These are phyloP conservation scores for Penicillium fuscoglaucum DNA, from an alignment of 2,329 filamentous ascomycete genomes.

Conservation along the genomic window DNA sequence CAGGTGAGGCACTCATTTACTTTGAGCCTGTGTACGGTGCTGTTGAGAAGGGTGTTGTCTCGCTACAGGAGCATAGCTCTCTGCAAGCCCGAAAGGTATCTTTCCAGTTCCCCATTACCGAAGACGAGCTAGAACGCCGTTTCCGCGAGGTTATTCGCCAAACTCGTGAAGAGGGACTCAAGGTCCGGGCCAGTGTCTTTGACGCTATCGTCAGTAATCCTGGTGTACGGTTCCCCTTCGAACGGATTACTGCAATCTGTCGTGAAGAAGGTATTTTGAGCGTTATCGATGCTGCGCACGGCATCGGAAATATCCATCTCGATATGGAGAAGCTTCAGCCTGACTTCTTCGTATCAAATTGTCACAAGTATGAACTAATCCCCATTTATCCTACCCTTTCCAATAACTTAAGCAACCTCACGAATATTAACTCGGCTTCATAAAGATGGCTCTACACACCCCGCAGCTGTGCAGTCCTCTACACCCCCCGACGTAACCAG, in stretches of 20 bases:
- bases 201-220: conserved; percentile 80
- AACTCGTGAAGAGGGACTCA: conserved; percentile 59
- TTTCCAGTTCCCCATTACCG: conserved; percentile 68
- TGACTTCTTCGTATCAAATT: conserved; percentile 86
- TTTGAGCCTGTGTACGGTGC: conserved; percentile 78
- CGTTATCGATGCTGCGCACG: conserved; percentile 81
- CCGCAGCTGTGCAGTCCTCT: conserved; percentile 75
- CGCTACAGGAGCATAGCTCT: conserved; percentile 66
- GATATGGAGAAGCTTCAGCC: conserved; percentile 67
- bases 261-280: conserved; percentile 67
- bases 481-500: conserved; percentile 77
- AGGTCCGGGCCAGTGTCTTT: conserved; percentile 68
- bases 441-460: conserved; percentile 76
- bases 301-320: conserved; percentile 73
- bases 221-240: conserved; percentile 77
- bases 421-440: conserved; percentile 10
- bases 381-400: not conserved
- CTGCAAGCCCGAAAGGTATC: conserved; percentile 55
- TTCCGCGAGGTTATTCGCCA: conserved; percentile 62
- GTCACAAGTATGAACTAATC: conserved; percentile 63
- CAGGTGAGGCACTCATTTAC: conserved; percentile 71
- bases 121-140: conserved; percentile 62
- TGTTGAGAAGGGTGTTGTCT: conserved; percentile 72
- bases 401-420: not conserved
- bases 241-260: conserved; percentile 65